These are phyloP conservation scores for Ziziphus jujuba DNA, from an alignment of 306 rosid genomes.

Conservation along the genomic window DNA sequence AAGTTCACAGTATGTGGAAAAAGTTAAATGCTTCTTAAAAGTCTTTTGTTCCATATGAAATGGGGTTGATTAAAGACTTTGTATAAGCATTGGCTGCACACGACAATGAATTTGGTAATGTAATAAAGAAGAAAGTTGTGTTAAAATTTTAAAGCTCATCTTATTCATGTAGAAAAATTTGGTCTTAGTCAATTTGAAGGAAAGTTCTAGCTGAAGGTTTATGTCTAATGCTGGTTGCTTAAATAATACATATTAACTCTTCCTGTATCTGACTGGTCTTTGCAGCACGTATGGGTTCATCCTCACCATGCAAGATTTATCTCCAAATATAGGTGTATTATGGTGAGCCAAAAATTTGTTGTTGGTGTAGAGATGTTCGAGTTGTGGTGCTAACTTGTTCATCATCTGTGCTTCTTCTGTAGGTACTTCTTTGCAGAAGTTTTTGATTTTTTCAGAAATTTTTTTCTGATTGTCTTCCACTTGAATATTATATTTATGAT, in stretches of 20 bases:
- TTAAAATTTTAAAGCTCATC: no score
- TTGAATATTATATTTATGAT: slow-evolving; percentile 84
- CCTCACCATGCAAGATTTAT: slow-evolving; percentile 85
- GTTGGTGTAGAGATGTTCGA: neutral
- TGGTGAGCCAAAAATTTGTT: slow-evolving; percentile 57
- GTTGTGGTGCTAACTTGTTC: slow-evolving; percentile 23
- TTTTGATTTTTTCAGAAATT: slow-evolving; percentile 80
- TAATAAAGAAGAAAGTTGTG: neutral
- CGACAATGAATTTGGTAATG: neutral
- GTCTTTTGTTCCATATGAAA: neutral
- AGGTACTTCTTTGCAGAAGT: slow-evolving; percentile 99
- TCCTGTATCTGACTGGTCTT: slow-evolving; percentile 33
- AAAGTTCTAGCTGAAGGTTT: no score
- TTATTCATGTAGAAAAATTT: no score
- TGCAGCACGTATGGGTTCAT: slow-evolving; percentile 93
- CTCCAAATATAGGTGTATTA: slow-evolving; percentile 88
- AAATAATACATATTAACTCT: slow-evolving; percentile 10
- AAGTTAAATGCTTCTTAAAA: neutral
- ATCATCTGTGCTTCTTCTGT: slow-evolving; percentile 27
- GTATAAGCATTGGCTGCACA: neutral
- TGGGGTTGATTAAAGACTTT: neutral
- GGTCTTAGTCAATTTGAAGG: no score
- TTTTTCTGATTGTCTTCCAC: slow-evolving; percentile 85
- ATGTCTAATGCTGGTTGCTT: neutral
- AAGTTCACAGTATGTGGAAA: neutral